Conservation (phyloP, 1,284 basidiomycete species). For the Singerocomus inundabilis region DNA sequence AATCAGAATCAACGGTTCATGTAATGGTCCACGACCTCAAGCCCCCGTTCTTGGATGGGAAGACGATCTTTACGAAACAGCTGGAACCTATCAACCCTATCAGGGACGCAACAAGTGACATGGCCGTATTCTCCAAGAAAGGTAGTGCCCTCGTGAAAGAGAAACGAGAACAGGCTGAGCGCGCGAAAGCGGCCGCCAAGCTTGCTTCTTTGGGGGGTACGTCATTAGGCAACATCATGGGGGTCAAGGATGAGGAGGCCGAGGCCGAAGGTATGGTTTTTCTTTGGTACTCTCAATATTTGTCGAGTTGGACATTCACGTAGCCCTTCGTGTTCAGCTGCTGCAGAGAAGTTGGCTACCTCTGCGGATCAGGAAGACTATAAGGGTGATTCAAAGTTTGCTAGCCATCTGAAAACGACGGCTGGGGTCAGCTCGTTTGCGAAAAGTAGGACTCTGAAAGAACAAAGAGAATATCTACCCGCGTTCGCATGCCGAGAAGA, state of each 20-base stretch:
- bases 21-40: conserved; percentile 97
- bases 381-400: conserved; percentile 95
- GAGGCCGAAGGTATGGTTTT: conserved; percentile 72
- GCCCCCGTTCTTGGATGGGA: conserved; percentile 96
- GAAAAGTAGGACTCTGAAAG: conserved; percentile 80
- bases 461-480: conserved; percentile 96
- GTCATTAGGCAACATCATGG: conserved; percentile 94
- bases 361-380: conserved; percentile 73
- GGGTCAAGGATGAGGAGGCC: conserved; percentile 92
- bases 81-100: conserved; percentile 97
- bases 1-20: conserved; percentile 93
- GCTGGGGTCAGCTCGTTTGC: conserved; percentile 84
- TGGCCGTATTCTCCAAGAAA: conserved; percentile 96
- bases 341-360: conserved; percentile 58
- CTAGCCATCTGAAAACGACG: conserved; percentile 80
- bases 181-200: conserved; percentile 94
- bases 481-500: conserved; percentile 98
- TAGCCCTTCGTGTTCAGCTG: conserved; percentile 53
- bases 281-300: conserved; percentile 18
- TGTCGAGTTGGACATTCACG: conserved; percentile 74
- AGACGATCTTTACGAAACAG: conserved; percentile 95
- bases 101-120: conserved; percentile 88
- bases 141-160: conserved; percentile 92
- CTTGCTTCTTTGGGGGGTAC: conserved; percentile 92
- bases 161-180: conserved; percentile 93